Evolutionary conservation across 306 rosid genomes (phyloP).

Genomic region (Acacia confusa): DNA sequence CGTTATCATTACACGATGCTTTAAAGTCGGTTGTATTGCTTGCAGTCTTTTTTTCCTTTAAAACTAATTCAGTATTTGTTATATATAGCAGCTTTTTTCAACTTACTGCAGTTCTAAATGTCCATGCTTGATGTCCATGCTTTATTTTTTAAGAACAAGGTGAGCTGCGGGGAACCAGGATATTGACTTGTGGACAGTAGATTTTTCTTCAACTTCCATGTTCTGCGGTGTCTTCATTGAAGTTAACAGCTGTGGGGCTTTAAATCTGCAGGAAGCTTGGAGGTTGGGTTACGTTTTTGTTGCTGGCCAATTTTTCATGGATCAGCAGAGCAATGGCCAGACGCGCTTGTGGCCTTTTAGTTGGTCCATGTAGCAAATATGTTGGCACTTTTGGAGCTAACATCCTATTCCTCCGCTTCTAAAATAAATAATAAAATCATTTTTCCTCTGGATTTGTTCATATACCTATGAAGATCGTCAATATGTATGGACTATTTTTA

Average conservation of each 20-base stretch:
- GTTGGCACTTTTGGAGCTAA: not conserved
- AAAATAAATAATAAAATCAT: not conserved
- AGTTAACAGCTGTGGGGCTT: not conserved
- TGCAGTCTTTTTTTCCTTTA: constrained; percentile 12
- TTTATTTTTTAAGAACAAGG: constrained; percentile 23
- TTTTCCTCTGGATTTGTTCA: not conserved
- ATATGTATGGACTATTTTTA: not conserved
- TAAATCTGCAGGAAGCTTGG: not conserved
- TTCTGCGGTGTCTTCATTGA: not conserved
- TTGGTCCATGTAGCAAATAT: not conserved
- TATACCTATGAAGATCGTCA: constrained; percentile 1
- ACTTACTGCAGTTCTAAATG: constrained; percentile 25
- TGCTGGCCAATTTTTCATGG: not conserved
- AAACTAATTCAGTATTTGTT: not conserved
- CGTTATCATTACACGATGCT: constrained; percentile 14
- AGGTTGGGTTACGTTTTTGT: constrained; percentile 6
- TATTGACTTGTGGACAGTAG: not conserved
- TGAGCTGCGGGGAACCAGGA: constrained; percentile 22
- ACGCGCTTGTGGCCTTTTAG: not conserved
- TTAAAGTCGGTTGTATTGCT: not conserved
- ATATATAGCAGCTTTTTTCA: not conserved
- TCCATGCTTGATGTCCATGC: no score
- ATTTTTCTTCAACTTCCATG: constrained; percentile 13
- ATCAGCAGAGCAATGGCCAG: not conserved
- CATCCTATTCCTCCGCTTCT: not conserved